Conservation (phyloP, 352 stramenopile species). For the Phytophthora kernoviae region DNA sequence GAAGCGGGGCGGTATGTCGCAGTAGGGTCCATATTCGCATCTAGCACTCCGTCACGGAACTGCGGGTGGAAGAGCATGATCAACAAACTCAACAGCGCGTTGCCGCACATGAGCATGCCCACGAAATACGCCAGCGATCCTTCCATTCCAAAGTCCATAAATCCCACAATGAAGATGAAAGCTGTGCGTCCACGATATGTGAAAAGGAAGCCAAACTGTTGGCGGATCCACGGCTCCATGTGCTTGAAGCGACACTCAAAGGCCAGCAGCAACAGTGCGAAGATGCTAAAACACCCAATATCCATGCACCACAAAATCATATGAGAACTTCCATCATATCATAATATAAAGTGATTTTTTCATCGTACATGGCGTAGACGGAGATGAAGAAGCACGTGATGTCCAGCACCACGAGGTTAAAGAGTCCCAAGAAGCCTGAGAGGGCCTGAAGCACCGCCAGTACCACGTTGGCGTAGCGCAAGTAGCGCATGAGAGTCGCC, state of each 20-base stretch:
- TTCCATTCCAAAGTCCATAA: conserved; percentile 90
- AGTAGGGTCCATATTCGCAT: conserved; percentile 80
- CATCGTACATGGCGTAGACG: conserved; percentile 81
- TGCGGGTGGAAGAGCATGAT: conserved; percentile 89
- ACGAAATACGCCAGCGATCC: conserved; percentile 72
- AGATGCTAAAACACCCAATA: conserved; percentile 56
- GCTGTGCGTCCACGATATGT: conserved; percentile 84
- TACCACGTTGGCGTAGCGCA: conserved; percentile 85
- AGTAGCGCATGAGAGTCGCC: conserved; percentile 72
- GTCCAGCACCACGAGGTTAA: conserved; percentile 85
- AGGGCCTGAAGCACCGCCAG: conserved; percentile 82
- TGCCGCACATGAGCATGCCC: conserved; percentile 78
- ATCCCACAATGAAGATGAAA: conserved; percentile 88
- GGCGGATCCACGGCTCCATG: conserved; percentile 86
- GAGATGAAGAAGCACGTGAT: conserved; percentile 90
- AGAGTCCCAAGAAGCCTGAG: conserved; percentile 83
- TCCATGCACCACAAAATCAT: no score
- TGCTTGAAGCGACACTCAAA: conserved; percentile 90
- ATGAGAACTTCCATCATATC: conserved; percentile 4
- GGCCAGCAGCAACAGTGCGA: conserved; percentile 79
- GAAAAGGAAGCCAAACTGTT: conserved; percentile 89
- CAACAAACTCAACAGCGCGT: conserved; percentile 74
- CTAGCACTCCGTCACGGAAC: conserved; percentile 76
- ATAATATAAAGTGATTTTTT: conserved; percentile 10
- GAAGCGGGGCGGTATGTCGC: conserved; percentile 62